Percentiles rank a stretch among this genome's conserved stretches.
Conservation (phyloP, 306 rosid genomes). For the Canavalia ensiformis region DNA sequence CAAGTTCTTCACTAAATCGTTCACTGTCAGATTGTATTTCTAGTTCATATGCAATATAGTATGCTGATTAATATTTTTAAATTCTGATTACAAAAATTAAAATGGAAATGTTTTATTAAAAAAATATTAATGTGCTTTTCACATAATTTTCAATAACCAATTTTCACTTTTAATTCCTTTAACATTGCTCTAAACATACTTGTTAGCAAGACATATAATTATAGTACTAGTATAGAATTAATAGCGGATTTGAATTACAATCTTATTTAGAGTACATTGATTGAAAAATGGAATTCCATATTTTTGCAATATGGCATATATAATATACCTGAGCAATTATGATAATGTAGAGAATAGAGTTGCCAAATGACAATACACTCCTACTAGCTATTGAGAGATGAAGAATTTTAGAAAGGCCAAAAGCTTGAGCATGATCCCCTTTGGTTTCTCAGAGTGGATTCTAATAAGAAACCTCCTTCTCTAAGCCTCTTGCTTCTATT, state of each 20-base stretch:
- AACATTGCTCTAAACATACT: no score
- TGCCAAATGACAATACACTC: conserved; percentile 39
- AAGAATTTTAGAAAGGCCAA: background rate
- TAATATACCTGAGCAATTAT: conserved; percentile 1
- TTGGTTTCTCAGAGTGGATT: conserved; percentile 36
- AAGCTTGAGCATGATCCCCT: conserved; percentile 1
- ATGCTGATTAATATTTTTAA: background rate
- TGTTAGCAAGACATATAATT: no score
- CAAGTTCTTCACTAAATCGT: conserved; percentile 36
- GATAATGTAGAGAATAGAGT: conserved; percentile 21
- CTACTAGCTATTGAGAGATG: conserved; percentile 37
- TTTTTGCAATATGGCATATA: background rate
- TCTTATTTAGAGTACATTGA: no score
- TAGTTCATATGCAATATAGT: conserved; percentile 32
- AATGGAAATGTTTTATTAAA: no score
- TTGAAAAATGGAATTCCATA: background rate
- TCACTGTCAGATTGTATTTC: conserved; percentile 15
- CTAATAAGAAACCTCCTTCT: conserved; percentile 35
- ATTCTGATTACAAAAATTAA: no score
- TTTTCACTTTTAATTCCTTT: no score
- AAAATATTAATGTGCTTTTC: no score
- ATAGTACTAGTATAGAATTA: no score
- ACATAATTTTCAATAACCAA: no score
- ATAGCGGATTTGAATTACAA: no score
- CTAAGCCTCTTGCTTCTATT: conserved; percentile 40